Base-by-base conservation (phyloP, 108 stramenopile species). In the Discostella stelligeroides region DNA sequence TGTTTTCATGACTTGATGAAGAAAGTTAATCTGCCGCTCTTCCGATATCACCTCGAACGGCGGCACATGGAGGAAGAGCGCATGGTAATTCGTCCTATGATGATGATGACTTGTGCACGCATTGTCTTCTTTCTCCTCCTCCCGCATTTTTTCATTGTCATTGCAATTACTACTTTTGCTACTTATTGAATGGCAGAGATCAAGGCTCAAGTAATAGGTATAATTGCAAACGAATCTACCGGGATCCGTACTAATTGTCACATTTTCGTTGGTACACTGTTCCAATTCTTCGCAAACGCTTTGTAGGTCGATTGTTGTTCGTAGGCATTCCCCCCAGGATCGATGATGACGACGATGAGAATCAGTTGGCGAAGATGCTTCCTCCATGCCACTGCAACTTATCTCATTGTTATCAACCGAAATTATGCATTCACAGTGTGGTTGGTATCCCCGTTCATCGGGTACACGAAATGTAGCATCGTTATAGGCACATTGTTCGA, bases 401-500 rank as follows among this genome's bases (percentile, higher is more conserved):
- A 7, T 39, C 5, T 41, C 53, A 57, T 39, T 21, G 0, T 20
- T 55, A 46, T 63, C 27, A 17, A 63, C 38, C 27, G 24, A 57
- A 6, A 82, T 21, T 38, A 97, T 88, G 17, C 68, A 60, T 29
- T 68, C 68, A 9, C 77, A 43, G 9, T 68, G 41, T 7, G 97
- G 97, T 53, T 83, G 72, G 40, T 82, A 93, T 9, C 88, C 92
- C 24, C 70, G 68, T 60, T 95, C 83, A 75, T 98, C 97, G 0
- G 95, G 92, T 23, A 89, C 84, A 17, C 95, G 90, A 76, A 98
- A 98, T 8, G 84, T 85, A 18, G 96, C 96, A 66, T 95, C 90
- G 67, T 98, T 98, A 80, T 94, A 96, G 17, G 97, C 97, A 68
- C 81, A 88, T 67, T 83, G 42, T 76, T 97, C 97, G 50, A 98